Conservation (phyloP, 2,329 filamentous ascomycete species). For the Aphanoascus verrucosus region DNA sequence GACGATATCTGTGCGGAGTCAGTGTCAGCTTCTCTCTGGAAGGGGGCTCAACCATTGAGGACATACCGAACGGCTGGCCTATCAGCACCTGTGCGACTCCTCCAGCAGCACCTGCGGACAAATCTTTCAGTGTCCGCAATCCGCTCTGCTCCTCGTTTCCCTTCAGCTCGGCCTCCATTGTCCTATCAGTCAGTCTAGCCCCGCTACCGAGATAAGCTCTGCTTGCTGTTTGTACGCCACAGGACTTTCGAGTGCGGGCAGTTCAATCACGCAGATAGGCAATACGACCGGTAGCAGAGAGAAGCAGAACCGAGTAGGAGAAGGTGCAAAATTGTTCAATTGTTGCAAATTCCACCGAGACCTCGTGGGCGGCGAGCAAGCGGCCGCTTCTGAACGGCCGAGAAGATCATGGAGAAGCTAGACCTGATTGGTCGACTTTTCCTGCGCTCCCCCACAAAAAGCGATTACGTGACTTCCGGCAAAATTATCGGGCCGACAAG, state of each 20-base stretch:
- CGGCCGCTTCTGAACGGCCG: neutral
- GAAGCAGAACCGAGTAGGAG: neutral
- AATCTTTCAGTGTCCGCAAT: conserved; percentile 66
- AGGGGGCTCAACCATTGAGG: conserved; percentile 11
- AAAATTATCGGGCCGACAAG: conserved; percentile 8
- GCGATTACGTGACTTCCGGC: conserved; percentile 6
- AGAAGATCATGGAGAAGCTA: conserved; percentile 4
- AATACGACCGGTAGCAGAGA: neutral
- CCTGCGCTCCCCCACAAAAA: neutral
- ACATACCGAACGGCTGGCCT: conserved; percentile 55
- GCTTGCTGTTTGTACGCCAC: neutral
- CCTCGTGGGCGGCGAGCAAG: neutral
- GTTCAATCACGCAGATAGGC: neutral
- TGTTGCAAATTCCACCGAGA: neutral
- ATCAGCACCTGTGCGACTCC: conserved; percentile 89
- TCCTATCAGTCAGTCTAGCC: neutral
- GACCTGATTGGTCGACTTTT: neutral
- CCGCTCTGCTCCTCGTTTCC: conserved; percentile 29
- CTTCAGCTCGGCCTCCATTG: conserved; percentile 21
- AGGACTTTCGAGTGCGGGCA: too few species aligned
- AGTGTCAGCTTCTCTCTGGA: neutral
- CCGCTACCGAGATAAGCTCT: neutral
- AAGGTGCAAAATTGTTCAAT: neutral
- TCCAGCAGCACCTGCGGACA: conserved; percentile 80
- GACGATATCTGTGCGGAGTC: conserved; percentile 61